A percentile compares a stretch with the other conserved stretches of the same genome.
phyloP scores from a whole-genome alignment of 2,329 filamentous ascomycete genomes.

The Cladosporium sp. region DNA sequence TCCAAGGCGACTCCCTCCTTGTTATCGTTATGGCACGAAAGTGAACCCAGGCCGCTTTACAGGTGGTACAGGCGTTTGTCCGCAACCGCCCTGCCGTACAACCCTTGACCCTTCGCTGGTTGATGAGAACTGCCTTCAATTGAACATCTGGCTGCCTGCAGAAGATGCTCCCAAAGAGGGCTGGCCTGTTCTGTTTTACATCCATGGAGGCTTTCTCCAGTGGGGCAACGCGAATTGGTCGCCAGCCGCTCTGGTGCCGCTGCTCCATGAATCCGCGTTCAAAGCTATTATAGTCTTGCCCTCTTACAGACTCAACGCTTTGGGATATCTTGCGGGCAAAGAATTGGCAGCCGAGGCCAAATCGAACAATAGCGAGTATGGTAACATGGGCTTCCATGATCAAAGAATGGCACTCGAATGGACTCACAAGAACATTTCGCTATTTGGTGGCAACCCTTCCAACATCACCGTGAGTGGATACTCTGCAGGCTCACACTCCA shows the following conservation, averaged over 20 bases:
- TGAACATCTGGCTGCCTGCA: conserved; percentile 53
- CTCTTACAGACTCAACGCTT: conserved; percentile 53
- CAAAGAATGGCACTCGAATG: conserved; percentile 54
- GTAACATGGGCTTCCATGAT: conserved; percentile 57
- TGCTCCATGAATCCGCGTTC: conserved; percentile 48
- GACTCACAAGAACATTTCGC: conserved; percentile 48
- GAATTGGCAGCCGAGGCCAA: conserved; percentile 45
- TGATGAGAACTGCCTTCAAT: conserved; percentile 54
- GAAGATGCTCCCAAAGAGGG: conserved; percentile 42
- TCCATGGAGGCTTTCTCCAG: conserved; percentile 56
- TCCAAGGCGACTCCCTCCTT: conserved; percentile 44
- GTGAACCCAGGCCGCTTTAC: conserved; percentile 45
- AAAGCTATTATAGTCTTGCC: conserved; percentile 52
- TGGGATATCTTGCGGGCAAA: conserved; percentile 52
- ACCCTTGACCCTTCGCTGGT: conserved; percentile 28
- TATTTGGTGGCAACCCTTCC: conserved; percentile 48
- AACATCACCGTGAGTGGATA: conserved; percentile 55
- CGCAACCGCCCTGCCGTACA: conserved; percentile 40
- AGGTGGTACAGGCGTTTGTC: conserved; percentile 43
- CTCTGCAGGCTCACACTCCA: conserved; percentile 53
- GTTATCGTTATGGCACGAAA: conserved; percentile 50
- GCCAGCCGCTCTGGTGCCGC: conserved; percentile 38
- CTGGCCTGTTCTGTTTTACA: conserved; percentile 57
- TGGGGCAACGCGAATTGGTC: conserved; percentile 47
- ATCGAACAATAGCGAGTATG: conserved; percentile 33